phyloP scores from a whole-genome alignment of 768 basidiomycete genomes.

The Sarcodon sp. region DNA sequence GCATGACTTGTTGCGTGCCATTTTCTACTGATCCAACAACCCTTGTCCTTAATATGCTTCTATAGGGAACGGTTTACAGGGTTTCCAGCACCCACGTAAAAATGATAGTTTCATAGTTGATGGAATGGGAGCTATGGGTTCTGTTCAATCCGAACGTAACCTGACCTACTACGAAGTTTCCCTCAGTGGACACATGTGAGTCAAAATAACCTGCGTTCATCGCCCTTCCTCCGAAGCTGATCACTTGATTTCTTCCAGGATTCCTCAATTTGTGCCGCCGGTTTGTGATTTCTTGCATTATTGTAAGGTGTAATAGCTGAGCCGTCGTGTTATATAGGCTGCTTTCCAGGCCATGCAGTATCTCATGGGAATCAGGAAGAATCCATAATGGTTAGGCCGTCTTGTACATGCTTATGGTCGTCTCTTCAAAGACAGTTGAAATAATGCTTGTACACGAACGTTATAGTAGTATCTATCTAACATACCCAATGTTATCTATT shows the following conservation, averaged over 20 bases:
- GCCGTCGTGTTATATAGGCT: slow-evolving; percentile 26
- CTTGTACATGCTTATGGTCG: no score
- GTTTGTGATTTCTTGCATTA: slow-evolving; percentile 20
- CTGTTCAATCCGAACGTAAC: slow-evolving; percentile 50
- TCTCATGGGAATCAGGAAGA: slow-evolving; percentile 48
- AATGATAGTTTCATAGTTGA: slow-evolving; percentile 61
- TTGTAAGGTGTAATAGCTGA: background rate
- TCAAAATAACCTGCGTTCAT: background rate
- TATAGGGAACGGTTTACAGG: slow-evolving; percentile 53
- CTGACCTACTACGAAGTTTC: slow-evolving; percentile 55
- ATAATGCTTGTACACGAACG: no score
- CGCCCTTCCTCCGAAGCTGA: background rate
- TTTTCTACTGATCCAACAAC: background rate
- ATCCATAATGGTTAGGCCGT: slow-evolving; percentile 17
- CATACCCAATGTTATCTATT: no score
- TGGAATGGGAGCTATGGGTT: slow-evolving; percentile 56
- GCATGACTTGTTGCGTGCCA: background rate
- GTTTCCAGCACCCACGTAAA: slow-evolving; percentile 58
- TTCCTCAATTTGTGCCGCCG: slow-evolving; percentile 53
- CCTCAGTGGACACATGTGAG: slow-evolving; percentile 64
- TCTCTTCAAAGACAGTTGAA: no score
- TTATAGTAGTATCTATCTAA: no score
- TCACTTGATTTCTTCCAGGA: slow-evolving; percentile 20
- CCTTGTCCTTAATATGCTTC: background rate
- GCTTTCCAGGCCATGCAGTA: slow-evolving; percentile 60